phyloP scores from a whole-genome alignment of 1,139 yeast genomes.

The Geotrichum histeridarum region DNA sequence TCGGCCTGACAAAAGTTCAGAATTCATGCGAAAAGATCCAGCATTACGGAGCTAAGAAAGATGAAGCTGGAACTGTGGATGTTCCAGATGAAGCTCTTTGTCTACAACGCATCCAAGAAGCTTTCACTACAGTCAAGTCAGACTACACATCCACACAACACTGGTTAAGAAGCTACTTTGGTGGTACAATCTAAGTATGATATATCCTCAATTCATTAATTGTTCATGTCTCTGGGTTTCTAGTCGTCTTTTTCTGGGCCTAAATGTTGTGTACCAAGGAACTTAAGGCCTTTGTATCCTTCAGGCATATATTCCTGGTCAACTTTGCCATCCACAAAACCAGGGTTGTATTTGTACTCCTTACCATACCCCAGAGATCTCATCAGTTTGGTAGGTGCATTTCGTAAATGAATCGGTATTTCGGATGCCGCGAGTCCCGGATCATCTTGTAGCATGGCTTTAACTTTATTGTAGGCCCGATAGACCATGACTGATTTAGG shows the following conservation, averaged over 20 bases:
- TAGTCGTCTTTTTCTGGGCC: conserved; percentile 22
- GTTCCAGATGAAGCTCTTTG: conserved; percentile 30
- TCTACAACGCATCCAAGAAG: conserved; percentile 28
- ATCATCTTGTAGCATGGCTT: conserved; percentile 50
- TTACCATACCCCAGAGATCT: conserved; percentile 79
- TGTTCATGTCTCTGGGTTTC: not conserved
- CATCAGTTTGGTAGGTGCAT: conserved; percentile 92
- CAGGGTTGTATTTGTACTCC: conserved; percentile 84
- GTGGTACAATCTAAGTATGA: not conserved
- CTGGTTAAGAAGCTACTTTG: conserved; percentile 23
- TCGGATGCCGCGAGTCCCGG: conserved; percentile 52
- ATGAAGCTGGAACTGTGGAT: conserved; percentile 36
- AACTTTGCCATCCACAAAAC: conserved; percentile 64
- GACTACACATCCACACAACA: conserved; percentile 36
- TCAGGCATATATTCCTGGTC: conserved; percentile 50
- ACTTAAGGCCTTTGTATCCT: conserved; percentile 31
- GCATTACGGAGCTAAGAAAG: conserved; percentile 64
- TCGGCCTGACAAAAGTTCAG: conserved; percentile 78
- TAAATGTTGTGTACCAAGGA: conserved; percentile 44
- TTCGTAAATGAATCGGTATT: conserved; percentile 60
- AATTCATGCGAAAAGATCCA: conserved; percentile 90
- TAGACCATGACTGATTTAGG: conserved; percentile 82
- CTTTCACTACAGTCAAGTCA: conserved; percentile 26
- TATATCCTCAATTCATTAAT: not conserved
- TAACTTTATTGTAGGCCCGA: conserved; percentile 67